These are phyloP conservation scores for Dunaliella primolecta DNA, from an alignment of 139 green algal species.

Conservation along the genomic window DNA sequence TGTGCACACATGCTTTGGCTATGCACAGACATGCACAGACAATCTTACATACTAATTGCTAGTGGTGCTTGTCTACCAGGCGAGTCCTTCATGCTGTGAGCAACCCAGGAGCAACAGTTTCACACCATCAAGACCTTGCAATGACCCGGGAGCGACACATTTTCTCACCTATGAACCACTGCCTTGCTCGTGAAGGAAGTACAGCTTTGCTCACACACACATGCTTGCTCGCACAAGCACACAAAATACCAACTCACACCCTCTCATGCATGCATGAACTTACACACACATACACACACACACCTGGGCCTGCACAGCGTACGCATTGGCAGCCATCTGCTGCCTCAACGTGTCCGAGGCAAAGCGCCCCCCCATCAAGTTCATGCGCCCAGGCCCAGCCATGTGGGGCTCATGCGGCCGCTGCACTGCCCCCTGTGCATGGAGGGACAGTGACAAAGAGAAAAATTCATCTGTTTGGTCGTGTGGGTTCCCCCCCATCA, in stretches of 20 bases:
- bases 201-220: background rate
- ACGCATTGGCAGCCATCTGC: constrained; percentile 69
- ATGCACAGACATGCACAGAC: too few relatives aligned
- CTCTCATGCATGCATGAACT: background rate
- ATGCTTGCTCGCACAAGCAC: background rate
- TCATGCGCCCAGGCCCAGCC: constrained; percentile 33
- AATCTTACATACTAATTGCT: too few relatives aligned
- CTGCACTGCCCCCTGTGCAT: background rate
- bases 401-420: constrained; percentile 19
- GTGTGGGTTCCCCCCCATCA: constrained; percentile 31
- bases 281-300: background rate
- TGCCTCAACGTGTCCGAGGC: constrained; percentile 65
- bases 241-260: background rate
- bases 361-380: constrained; percentile 42
- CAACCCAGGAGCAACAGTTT: too few relatives aligned
- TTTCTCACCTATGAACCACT: too few relatives aligned
- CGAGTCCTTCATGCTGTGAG: too few relatives aligned
- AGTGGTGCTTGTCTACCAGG: too few relatives aligned
- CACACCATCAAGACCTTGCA: too few relatives aligned
- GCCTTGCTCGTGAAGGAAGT: too few relatives aligned
- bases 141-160: too few relatives aligned
- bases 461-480: too few relatives aligned
- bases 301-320: constrained; percentile 62
- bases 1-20: too few relatives aligned
- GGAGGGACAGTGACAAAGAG: background rate